Evolutionary conservation across 1,284 basidiomycete species (phyloP).

Genomic region (Entoloma clypeatum): DNA sequence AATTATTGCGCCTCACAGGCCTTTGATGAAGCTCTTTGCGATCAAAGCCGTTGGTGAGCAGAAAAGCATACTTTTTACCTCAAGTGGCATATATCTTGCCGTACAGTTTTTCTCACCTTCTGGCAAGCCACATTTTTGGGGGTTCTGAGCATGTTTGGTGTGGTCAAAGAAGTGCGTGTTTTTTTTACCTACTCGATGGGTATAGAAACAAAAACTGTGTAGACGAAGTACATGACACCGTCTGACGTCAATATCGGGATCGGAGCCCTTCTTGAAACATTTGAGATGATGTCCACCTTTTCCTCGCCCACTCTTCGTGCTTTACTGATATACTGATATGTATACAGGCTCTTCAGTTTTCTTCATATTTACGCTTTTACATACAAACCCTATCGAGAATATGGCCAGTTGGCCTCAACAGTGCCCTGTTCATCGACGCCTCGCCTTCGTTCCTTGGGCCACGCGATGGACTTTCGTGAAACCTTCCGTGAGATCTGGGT

Average conservation of each 20-base stretch:
- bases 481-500: slow-evolving; percentile 56
- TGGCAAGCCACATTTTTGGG: slow-evolving; percentile 72
- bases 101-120: slow-evolving; percentile 72
- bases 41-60: slow-evolving; percentile 75
- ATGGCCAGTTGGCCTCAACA: slow-evolving; percentile 25
- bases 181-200: not conserved
- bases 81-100: not conserved
- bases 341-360: slow-evolving; percentile 56
- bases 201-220: not conserved
- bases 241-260: slow-evolving; percentile 74
- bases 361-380: slow-evolving; percentile 74
- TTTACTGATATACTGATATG: not conserved
- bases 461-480: slow-evolving; percentile 67
- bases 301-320: slow-evolving; percentile 9
- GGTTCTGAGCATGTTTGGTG: slow-evolving; percentile 53
- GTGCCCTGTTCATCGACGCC: slow-evolving; percentile 38
- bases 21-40: slow-evolving; percentile 69
- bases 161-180: slow-evolving; percentile 61
- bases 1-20: slow-evolving; percentile 56
- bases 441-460: slow-evolving; percentile 50
- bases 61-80: slow-evolving; percentile 20
- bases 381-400: slow-evolving; percentile 57
- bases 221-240: slow-evolving; percentile 69
- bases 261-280: slow-evolving; percentile 63
- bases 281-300: slow-evolving; percentile 68